Percentiles rank a stretch among this genome's conserved stretches.
phyloP scores from a whole-genome alignment of 441 rosid species.

The Dalechampia spathulata region DNA sequence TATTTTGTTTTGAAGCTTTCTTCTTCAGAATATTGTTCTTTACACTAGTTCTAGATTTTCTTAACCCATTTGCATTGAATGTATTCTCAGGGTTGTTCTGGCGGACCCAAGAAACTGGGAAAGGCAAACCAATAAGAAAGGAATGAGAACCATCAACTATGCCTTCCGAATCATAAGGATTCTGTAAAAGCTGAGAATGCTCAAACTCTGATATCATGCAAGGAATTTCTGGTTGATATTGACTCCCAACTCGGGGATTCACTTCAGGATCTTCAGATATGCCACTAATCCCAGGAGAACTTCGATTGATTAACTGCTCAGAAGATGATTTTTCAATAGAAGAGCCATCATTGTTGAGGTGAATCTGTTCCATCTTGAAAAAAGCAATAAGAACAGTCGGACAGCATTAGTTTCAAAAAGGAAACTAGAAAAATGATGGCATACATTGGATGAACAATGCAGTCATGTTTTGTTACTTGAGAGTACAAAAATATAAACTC shows the following conservation, averaged over 20 bases:
- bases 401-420: too few species aligned
- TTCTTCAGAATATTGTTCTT: slow-evolving; percentile 27
- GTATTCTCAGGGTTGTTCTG: slow-evolving; percentile 16
- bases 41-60: slow-evolving; percentile 30
- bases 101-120: slow-evolving; percentile 40
- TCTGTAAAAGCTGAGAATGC: slow-evolving; percentile 27
- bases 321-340: slow-evolving; percentile 29
- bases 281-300: slow-evolving; percentile 33
- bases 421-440: not conserved
- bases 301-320: slow-evolving; percentile 20
- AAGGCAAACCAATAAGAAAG: slow-evolving; percentile 42
- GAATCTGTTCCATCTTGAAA: slow-evolving; percentile 36
- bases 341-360: slow-evolving; percentile 24
- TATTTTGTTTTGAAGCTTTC: slow-evolving; percentile 20
- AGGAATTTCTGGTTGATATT: slow-evolving; percentile 62
- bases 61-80: slow-evolving; percentile 25
- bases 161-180: slow-evolving; percentile 31
- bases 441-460: not conserved
- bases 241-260: slow-evolving; percentile 63
- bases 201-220: slow-evolving; percentile 42
- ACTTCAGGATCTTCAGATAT: slow-evolving; percentile 44
- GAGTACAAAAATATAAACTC: not conserved
- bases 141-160: slow-evolving; percentile 25
- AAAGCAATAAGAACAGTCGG: not conserved
- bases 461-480: not conserved